phyloP scores from a whole-genome alignment of 352 stramenopile genomes.

The Pythium phragmitis region DNA sequence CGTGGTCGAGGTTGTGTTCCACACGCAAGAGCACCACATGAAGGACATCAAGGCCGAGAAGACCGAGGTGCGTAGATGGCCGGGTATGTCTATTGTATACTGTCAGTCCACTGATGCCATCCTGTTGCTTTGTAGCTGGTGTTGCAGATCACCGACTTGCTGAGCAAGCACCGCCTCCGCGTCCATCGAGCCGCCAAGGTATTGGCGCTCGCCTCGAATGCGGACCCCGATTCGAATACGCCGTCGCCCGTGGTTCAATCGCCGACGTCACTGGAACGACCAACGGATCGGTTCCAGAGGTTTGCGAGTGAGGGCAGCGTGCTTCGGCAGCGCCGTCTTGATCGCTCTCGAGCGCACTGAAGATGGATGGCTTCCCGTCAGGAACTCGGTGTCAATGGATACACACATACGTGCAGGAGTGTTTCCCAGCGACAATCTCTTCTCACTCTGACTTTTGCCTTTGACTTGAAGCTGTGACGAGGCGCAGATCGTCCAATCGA shows the following conservation, averaged over 20 bases:
- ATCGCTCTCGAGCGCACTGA: neutral
- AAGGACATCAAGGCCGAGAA: slow-evolving; percentile 65
- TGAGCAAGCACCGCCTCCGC: slow-evolving; percentile 28
- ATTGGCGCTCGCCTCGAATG: slow-evolving; percentile 4
- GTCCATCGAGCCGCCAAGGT: slow-evolving; percentile 26
- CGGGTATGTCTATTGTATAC: too few species aligned
- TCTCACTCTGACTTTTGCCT: too few species aligned
- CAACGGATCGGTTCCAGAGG: slow-evolving; percentile 21
- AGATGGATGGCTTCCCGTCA: too few species aligned
- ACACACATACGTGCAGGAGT: too few species aligned
- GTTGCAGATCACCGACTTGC: slow-evolving; percentile 53
- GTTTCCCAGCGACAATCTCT: too few species aligned
- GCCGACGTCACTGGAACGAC: slow-evolving; percentile 2
- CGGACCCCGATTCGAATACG: neutral
- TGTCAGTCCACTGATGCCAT: neutral
- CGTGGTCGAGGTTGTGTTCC: slow-evolving; percentile 73
- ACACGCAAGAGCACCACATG: slow-evolving; percentile 66
- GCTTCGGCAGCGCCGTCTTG: slow-evolving; percentile 23
- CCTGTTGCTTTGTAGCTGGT: slow-evolving; percentile 27
- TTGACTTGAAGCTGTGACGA: too few species aligned
- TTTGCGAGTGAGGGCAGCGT: slow-evolving; percentile 29
- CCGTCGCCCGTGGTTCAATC: neutral
- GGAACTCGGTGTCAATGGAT: too few species aligned
- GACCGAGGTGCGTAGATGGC: slow-evolving; percentile 40
- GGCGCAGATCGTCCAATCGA: too few species aligned